Conservation (phyloP, 2,329 filamentous ascomycete genomes). For the Fusarium sp. region DNA sequence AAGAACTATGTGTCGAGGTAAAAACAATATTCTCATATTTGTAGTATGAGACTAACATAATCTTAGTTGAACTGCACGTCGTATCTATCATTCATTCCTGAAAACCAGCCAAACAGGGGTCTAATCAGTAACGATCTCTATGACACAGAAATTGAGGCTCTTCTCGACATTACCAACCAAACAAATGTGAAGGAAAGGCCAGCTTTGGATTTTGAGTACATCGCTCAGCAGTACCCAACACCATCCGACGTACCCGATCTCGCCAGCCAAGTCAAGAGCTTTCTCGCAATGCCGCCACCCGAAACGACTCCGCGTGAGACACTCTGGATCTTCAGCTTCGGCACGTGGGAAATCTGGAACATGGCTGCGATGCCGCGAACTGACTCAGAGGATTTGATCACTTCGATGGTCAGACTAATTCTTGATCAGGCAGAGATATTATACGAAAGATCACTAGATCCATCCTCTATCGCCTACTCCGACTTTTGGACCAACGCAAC, state of each 20-base stretch:
- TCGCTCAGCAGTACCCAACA: constrained; percentile 58
- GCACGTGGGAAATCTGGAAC: constrained; percentile 68
- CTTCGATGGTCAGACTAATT: constrained; percentile 54
- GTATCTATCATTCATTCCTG: constrained; percentile 61
- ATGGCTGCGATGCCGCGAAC: constrained; percentile 61
- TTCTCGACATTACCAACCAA: constrained; percentile 52
- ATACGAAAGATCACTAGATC: constrained; percentile 59
- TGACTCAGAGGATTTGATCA: constrained; percentile 54
- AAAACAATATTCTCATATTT: neutral
- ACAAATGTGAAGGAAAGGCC: constrained; percentile 52
- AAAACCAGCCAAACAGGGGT: constrained; percentile 59
- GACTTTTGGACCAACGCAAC: constrained; percentile 54
- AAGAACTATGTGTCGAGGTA: constrained; percentile 63
- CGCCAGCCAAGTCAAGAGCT: constrained; percentile 58
- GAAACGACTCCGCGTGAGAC: constrained; percentile 58
- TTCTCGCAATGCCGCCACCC: constrained; percentile 57
- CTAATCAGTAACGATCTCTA: constrained; percentile 69
- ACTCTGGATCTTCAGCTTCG: constrained; percentile 65
- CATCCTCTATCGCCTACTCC: constrained; percentile 60
- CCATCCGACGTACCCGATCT: constrained; percentile 57
- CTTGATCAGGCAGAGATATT: constrained; percentile 62
- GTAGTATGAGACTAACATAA: constrained; percentile 8
- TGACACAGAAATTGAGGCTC: constrained; percentile 55
- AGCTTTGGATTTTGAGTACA: constrained; percentile 59
- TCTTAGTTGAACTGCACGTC: constrained; percentile 60